Evolutionary conservation across 1,284 basidiomycete species (phyloP).

Genomic region (Microbotryum violaceum): DNA sequence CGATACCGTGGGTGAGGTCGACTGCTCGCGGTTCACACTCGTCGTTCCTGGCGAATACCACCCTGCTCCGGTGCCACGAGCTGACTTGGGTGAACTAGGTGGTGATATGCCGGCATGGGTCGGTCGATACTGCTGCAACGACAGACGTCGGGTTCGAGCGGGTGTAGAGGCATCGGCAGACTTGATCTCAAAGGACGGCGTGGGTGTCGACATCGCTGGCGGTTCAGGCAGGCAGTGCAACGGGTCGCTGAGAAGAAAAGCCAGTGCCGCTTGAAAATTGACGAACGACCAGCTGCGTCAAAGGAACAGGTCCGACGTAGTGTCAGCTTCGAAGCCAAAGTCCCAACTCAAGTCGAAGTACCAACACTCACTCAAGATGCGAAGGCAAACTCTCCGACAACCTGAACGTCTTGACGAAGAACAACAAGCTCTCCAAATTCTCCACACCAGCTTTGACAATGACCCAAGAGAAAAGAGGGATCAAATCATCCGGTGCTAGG

Average conservation of each 20-base stretch:
- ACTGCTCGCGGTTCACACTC: neutral
- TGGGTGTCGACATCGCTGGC: neutral
- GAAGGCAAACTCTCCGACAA: constrained; percentile 1
- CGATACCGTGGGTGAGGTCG: neutral
- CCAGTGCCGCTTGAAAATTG: constrained; percentile 7
- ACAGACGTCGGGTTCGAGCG: neutral
- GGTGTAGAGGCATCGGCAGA: neutral
- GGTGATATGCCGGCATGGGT: neutral
- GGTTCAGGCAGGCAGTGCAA: neutral
- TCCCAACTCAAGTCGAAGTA: neutral
- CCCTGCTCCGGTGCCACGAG: neutral
- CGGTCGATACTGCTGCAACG: neutral
- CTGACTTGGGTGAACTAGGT: neutral
- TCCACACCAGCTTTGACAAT: constrained; percentile 1
- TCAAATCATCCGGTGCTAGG: constrained; percentile 9
- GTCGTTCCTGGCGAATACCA: neutral
- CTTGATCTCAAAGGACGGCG: neutral
- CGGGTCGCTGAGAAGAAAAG: constrained; percentile 9
- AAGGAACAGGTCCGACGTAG: neutral
- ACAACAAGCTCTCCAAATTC: constrained; percentile 9
- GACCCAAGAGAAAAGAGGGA: constrained; percentile 5
- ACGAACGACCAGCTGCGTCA: constrained; percentile 12
- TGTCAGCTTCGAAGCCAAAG: neutral
- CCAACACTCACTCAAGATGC: constrained; percentile 5
- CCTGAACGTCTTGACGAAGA: constrained; percentile 11